Evolutionary conservation across 306 rosid species (phyloP), one percentile per base, ranked within the genome.

Genomic region (Corylus avellana): DNA sequence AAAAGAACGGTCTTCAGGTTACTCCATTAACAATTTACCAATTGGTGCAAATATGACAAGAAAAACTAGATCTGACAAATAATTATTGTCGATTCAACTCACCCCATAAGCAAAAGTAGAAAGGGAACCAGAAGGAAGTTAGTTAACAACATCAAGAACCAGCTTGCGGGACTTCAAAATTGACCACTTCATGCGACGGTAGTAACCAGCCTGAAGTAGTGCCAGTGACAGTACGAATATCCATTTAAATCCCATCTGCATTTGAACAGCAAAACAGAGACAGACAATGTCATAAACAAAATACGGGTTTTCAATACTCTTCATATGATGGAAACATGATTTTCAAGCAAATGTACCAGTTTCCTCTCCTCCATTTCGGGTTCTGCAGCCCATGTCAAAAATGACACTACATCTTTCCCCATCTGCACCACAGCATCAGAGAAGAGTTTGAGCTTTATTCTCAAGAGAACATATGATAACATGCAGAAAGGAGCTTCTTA

Each of bases 211-310:
- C 87, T 93, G 98, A 76, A 96, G 94, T 44, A 96, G 83, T 20
- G 99, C 99, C 77, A 96, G 78, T 37, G 99, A 91, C 27, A 96
- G 90, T 61, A 96, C 96, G 64, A 96, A 96, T 77, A 96, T 96
- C 99, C 98, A 96, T 70, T 96, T 96, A 81, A 96, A 96, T 76
- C 99, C 99, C 99, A 96, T 96, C 99, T 96, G 96, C 80, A 83
- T 67, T 77, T 75, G 13, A 56, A 16, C 51, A 46, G 61, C 70
- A 6, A 22, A 58, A 17, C 46, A 46, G 59, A 39, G 1, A 72
- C 46, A 83, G 68, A 67, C 71, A 53, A 72, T 4, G 37, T 5
- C 49, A 39, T 29, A 61, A 10, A 53, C 20, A 42, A 67, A 42
- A 39, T 17, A 9, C n/a, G 10, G 72, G 1, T 10, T 67, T 67